These are phyloP conservation scores for Saitozyma podzolica DNA, from an alignment of 768 basidiomycete genomes.

Conservation along the genomic window DNA sequence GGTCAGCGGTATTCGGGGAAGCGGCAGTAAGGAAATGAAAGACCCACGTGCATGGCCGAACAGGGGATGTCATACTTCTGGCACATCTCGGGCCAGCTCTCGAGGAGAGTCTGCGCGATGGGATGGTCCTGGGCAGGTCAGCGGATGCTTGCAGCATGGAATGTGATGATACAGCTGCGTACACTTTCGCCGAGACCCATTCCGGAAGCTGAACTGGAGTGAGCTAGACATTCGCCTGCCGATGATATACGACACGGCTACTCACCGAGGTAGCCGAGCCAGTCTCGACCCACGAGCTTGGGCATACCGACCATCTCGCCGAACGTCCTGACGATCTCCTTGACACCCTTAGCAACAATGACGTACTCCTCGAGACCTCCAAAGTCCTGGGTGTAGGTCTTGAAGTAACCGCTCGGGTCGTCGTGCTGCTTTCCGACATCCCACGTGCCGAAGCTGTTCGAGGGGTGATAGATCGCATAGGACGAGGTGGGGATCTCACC, in stretches of 20 bases:
- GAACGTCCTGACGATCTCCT: conserved; percentile 37
- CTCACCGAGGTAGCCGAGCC: conserved; percentile 47
- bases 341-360: conserved; percentile 36
- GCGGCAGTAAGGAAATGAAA: neutral
- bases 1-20: neutral
- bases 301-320: conserved; percentile 44
- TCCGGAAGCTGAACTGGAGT: conserved; percentile 15
- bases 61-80: conserved; percentile 49
- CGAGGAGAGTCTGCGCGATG: conserved; percentile 45
- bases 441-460: conserved; percentile 41
- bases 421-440: conserved; percentile 42
- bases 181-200: conserved; percentile 48
- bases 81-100: conserved; percentile 46
- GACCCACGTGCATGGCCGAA: conserved; percentile 45
- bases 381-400: conserved; percentile 40
- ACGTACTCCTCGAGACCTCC: conserved; percentile 50
- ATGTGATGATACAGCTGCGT: neutral
- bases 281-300: conserved; percentile 41
- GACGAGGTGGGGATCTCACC: conserved; percentile 16
- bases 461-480: conserved; percentile 32
- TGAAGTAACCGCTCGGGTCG: conserved; percentile 48
- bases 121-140: conserved; percentile 33
- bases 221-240: neutral
- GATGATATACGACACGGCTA: neutral
- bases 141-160: neutral